Conservation (phyloP, 164 flowering plant species). For the Magnolia changhungtana region DNA sequence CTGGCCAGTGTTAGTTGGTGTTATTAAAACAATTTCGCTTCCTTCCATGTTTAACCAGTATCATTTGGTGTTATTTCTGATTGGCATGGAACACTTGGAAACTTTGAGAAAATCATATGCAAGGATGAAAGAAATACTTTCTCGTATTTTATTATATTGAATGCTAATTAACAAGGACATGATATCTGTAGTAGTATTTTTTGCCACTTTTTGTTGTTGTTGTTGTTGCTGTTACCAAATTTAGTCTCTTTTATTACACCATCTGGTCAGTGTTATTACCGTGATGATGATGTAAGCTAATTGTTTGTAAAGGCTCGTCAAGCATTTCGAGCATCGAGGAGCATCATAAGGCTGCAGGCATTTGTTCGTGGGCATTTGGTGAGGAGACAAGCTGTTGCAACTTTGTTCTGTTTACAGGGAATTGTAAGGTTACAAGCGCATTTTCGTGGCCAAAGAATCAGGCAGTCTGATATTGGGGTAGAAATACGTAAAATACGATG, state of each 20-base stretch:
- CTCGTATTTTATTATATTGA: too few species aligned
- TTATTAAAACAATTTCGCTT: too few species aligned
- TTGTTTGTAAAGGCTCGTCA: slow-evolving; percentile 68
- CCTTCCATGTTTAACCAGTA: too few species aligned
- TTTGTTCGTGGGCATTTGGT: slow-evolving; percentile 85
- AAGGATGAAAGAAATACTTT: too few species aligned
- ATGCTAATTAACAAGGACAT: too few species aligned
- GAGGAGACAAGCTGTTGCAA: slow-evolving; percentile 79
- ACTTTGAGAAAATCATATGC: too few species aligned
- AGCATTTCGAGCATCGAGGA: slow-evolving; percentile 76
- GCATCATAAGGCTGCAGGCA: slow-evolving; percentile 91
- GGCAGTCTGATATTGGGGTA: slow-evolving; percentile 42
- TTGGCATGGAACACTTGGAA: too few species aligned
- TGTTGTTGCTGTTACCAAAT: too few species aligned
- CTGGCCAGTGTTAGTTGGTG: too few species aligned
- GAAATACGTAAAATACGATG: slow-evolving; percentile 31
- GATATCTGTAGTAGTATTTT: too few species aligned
- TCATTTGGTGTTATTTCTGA: too few species aligned
- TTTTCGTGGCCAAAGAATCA: slow-evolving; percentile 58
- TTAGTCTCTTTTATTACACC: background rate
- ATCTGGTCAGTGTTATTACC: background rate
- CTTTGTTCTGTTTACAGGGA: slow-evolving; percentile 52
- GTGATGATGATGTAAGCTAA: slow-evolving; percentile 13
- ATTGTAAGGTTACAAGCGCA: slow-evolving; percentile 69
- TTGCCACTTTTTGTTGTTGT: too few species aligned